Conservation (phyloP, 129 eudicot genomes). For the Gnaphalium uliginosum region DNA sequence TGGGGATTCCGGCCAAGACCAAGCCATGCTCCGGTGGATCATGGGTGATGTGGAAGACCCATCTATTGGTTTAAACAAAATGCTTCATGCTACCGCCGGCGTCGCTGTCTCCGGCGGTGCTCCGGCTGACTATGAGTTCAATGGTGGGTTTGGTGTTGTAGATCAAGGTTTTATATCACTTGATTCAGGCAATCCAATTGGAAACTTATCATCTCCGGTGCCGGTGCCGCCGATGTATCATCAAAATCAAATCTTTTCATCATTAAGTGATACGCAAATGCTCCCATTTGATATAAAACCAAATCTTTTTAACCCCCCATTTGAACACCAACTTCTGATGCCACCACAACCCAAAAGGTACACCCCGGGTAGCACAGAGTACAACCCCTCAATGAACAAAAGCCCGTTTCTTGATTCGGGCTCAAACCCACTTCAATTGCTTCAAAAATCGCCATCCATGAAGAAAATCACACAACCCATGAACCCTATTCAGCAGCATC, state of each 20-base stretch:
- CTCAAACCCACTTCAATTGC: slow-evolving; percentile 46
- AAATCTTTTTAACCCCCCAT: slow-evolving; percentile 50
- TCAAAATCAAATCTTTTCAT: slow-evolving; percentile 45
- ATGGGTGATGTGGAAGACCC: slow-evolving; percentile 90
- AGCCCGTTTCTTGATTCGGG: slow-evolving; percentile 50
- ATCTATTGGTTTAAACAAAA: slow-evolving; percentile 59
- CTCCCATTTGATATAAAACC: slow-evolving; percentile 61
- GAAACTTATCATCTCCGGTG: slow-evolving; percentile 26
- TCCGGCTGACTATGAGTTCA: slow-evolving; percentile 48
- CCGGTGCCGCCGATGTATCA: slow-evolving; percentile 29
- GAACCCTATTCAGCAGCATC: slow-evolving; percentile 52
- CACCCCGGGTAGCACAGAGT: slow-evolving; percentile 54
- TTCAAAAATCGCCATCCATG: slow-evolving; percentile 45
- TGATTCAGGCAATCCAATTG: slow-evolving; percentile 35
- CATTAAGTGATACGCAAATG: slow-evolving; percentile 39
- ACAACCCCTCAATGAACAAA: slow-evolving; percentile 41
- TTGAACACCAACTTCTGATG: slow-evolving; percentile 51
- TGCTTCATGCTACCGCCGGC: slow-evolving; percentile 38
- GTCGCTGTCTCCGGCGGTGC: slow-evolving; percentile 27
- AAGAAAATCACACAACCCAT: slow-evolving; percentile 41
- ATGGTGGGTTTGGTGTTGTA: slow-evolving; percentile 62
- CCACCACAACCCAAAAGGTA: slow-evolving; percentile 69
- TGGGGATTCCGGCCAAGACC: slow-evolving; percentile 66
- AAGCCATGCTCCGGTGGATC: slow-evolving; percentile 74
- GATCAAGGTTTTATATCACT: slow-evolving; percentile 60